Conservation (phyloP, 805 yeast species). For the Barnettozyma californica region DNA sequence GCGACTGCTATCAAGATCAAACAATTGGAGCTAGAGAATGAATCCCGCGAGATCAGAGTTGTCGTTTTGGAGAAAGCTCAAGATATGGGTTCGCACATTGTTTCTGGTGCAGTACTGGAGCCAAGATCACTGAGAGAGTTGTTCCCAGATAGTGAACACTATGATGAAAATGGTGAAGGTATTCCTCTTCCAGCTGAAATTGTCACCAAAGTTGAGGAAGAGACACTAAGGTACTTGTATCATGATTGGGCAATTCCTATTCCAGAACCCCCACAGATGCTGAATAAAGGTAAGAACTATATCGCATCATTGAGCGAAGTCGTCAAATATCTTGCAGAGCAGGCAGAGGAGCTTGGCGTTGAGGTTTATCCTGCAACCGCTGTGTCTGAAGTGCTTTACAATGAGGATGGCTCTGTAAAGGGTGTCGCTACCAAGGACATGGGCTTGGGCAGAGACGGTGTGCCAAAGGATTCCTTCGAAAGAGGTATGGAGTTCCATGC, state of each 20-base stretch:
- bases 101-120: constrained; percentile 92
- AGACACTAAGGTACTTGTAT: constrained; percentile 68
- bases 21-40: constrained; percentile 65
- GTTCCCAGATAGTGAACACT: constrained; percentile 60
- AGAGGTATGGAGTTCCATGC: constrained; percentile 97
- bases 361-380: constrained; percentile 90
- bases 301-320: constrained; percentile 81
- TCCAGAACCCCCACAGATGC: constrained; percentile 93
- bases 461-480: constrained; percentile 80
- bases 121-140: constrained; percentile 84
- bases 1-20: constrained; percentile 89
- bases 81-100: constrained; percentile 87
- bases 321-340: constrained; percentile 74
- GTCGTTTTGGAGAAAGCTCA: constrained; percentile 89
- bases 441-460: constrained; percentile 74
- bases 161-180: constrained; percentile 45
- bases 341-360: constrained; percentile 91
- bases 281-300: constrained; percentile 73
- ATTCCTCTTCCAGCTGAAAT: constrained; percentile 76
- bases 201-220: constrained; percentile 69
- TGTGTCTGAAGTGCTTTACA: constrained; percentile 71
- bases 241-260: constrained; percentile 56
- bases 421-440: constrained; percentile 95
- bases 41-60: constrained; percentile 71
- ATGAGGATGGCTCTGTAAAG: constrained; percentile 53